phyloP scores from a whole-genome alignment of 2,329 filamentous ascomycete species.

The Colletotrichum paranaense region DNA sequence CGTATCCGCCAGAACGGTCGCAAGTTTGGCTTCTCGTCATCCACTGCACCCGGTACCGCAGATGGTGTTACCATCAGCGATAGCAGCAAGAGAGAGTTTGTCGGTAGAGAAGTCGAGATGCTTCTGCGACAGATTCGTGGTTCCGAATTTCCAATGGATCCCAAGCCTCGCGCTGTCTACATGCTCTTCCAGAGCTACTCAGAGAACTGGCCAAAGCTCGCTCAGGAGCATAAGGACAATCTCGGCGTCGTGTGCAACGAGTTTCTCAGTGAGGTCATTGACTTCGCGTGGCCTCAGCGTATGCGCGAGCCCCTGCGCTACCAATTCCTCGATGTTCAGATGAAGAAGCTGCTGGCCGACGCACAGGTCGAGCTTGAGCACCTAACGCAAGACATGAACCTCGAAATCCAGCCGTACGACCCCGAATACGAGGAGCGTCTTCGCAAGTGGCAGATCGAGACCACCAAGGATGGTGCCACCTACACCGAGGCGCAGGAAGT shows the following conservation, averaged over 20 bases:
- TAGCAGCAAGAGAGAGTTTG: slow-evolving; percentile 59
- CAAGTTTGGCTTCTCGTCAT: slow-evolving; percentile 56
- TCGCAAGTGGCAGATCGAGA: slow-evolving; percentile 56
- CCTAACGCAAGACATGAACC: slow-evolving; percentile 61
- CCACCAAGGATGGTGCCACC: slow-evolving; percentile 55
- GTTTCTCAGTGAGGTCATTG: slow-evolving; percentile 62
- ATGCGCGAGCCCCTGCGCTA: slow-evolving; percentile 63
- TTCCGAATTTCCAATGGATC: slow-evolving; percentile 64
- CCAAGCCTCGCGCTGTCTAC: slow-evolving; percentile 64
- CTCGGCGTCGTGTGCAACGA: slow-evolving; percentile 65
- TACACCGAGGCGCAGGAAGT: slow-evolving; percentile 65
- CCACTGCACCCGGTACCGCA: slow-evolving; percentile 21
- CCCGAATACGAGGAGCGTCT: slow-evolving; percentile 64
- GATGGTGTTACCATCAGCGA: slow-evolving; percentile 45
- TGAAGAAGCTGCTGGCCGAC: slow-evolving; percentile 58
- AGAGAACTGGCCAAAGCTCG: slow-evolving; percentile 62
- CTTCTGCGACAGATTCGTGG: slow-evolving; percentile 62
- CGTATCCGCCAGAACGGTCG: slow-evolving; percentile 62
- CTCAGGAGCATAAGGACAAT: slow-evolving; percentile 66
- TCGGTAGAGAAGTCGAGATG: slow-evolving; percentile 59
- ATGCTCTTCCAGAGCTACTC: slow-evolving; percentile 66
- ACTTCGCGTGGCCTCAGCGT: slow-evolving; percentile 60
- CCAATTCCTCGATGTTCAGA: slow-evolving; percentile 61
- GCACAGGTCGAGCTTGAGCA: slow-evolving; percentile 59
- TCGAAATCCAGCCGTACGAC: slow-evolving; percentile 65